Conservation (phyloP, 2,329 filamentous ascomycete genomes). For the Tolypocladium paradoxum region DNA sequence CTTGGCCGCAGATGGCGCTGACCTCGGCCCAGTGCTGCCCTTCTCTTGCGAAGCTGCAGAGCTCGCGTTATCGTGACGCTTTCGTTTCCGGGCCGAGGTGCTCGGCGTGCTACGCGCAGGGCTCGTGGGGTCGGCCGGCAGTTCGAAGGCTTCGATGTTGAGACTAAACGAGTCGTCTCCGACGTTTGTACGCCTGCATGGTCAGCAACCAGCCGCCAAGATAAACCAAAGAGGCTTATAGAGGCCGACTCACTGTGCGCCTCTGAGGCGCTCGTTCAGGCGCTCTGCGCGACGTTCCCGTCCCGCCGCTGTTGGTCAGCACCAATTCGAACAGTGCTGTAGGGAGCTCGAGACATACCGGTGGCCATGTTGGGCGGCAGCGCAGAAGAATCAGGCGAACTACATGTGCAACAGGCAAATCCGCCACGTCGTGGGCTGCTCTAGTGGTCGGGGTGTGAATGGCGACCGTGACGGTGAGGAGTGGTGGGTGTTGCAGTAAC, state of each 20-base stretch:
- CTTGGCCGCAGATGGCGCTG: conserved; percentile 8
- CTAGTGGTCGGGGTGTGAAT: not conserved
- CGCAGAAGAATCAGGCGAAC: too few species aligned
- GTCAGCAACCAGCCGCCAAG: not conserved
- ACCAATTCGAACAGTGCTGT: not conserved
- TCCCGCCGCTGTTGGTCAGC: conserved; percentile 9
- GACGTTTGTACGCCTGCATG: conserved; percentile 40
- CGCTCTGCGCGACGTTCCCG: conserved; percentile 47
- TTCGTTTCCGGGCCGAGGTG: conserved; percentile 36
- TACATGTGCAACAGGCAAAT: not conserved
- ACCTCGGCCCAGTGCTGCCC: conserved; percentile 7
- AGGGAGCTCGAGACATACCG: conserved; percentile 13
- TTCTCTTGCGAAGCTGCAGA: conserved; percentile 4
- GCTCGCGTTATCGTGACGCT: conserved; percentile 17
- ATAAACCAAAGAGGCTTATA: not conserved
- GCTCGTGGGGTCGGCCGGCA: conserved; percentile 18
- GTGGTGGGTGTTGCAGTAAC: not conserved
- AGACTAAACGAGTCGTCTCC: conserved; percentile 51
- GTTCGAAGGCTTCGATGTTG: conserved; percentile 31
- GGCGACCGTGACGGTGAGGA: not conserved
- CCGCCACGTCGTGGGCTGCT: not conserved
- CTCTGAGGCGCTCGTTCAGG: conserved; percentile 54
- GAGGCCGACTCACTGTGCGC: conserved; percentile 41
- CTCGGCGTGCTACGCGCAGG: conserved; percentile 26
- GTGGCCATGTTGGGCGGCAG: conserved; percentile 20